Percentiles rank a stretch among this genome's conserved stretches.
phyloP scores from a whole-genome alignment of 495 filamentous ascomycete species.

The Aspergillus cavernicola region DNA sequence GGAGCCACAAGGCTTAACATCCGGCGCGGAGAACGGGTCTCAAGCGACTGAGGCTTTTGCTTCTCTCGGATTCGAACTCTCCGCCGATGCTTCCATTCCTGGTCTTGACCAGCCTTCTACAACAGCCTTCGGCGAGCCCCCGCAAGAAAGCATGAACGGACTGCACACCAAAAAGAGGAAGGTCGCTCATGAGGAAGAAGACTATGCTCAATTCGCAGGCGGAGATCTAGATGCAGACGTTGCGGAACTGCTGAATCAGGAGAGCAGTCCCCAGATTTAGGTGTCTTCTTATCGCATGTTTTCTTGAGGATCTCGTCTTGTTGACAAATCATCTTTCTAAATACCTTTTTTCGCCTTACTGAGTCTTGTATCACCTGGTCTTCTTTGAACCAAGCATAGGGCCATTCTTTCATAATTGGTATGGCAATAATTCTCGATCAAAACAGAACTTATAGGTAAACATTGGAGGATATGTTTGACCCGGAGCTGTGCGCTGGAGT shows the following conservation, averaged over 20 bases:
- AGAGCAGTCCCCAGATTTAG: conserved; percentile 25
- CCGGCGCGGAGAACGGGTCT: conserved; percentile 24
- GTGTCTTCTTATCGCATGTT: not conserved
- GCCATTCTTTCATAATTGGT: too few species aligned
- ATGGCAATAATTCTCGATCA: too few species aligned
- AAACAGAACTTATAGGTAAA: too few species aligned
- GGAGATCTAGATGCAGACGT: conserved; percentile 78
- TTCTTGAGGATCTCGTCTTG: not conserved
- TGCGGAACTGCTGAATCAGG: conserved; percentile 68
- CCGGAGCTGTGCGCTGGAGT: too few species aligned
- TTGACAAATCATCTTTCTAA: not conserved
- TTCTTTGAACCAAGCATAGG: too few species aligned
- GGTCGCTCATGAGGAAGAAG: conserved; percentile 61
- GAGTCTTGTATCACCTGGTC: too few species aligned
- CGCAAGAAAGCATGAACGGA: conserved; percentile 34
- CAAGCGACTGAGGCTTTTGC: conserved; percentile 10
- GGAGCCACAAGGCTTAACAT: conserved; percentile 22
- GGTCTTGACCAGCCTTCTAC: conserved; percentile 42
- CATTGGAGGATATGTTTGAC: too few species aligned
- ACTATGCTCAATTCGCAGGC: conserved; percentile 64
- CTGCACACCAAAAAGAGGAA: conserved; percentile 68
- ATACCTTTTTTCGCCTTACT: too few species aligned
- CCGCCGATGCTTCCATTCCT: conserved; percentile 44
- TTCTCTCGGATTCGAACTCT: conserved; percentile 33
- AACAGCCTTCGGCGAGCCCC: conserved; percentile 29